Evolutionary conservation across 805 yeast species (phyloP).

Genomic region (Hanseniaspora lindneri): DNA sequence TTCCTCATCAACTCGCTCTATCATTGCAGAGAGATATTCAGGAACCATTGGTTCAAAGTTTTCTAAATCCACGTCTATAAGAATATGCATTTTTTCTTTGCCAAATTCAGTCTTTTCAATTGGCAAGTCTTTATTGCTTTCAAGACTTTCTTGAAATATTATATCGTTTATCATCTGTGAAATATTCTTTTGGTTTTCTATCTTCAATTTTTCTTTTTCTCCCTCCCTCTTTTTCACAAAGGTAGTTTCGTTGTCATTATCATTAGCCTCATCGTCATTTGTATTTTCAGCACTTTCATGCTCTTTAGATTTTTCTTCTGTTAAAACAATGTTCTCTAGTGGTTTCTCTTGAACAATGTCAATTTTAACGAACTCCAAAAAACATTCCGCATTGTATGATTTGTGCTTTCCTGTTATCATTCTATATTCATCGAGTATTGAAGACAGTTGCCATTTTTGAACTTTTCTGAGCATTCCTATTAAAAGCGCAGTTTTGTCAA

Average conservation of each 20-base stretch:
- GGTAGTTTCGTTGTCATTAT: background rate
- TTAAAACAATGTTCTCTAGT: no score
- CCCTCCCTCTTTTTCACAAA: background rate
- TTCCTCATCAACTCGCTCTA: slow-evolving; percentile 2
- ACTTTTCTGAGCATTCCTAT: slow-evolving; percentile 71
- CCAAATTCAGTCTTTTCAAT: background rate
- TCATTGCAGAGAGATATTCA: slow-evolving; percentile 6
- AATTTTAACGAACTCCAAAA: slow-evolving; percentile 56
- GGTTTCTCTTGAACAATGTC: slow-evolving; percentile 25
- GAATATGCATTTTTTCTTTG: background rate
- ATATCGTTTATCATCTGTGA: background rate
- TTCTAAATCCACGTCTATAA: slow-evolving; percentile 15
- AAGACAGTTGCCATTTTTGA: slow-evolving; percentile 80
- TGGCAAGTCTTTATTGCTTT: background rate
- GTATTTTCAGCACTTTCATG: background rate
- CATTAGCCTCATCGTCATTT: slow-evolving; percentile 1
- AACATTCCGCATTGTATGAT: slow-evolving; percentile 71
- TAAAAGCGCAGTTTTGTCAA: slow-evolving; percentile 70
- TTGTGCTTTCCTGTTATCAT: slow-evolving; percentile 59
- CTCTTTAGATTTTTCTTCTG: slow-evolving; percentile 1
- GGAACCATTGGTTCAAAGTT: slow-evolving; percentile 14
- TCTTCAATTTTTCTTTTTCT: slow-evolving; percentile 12
- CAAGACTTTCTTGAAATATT: background rate
- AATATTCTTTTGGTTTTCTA: background rate
- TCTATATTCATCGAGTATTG: slow-evolving; percentile 75